Conservation (phyloP, 805 yeast genomes). For the Wickerhamiella bombiphila region DNA sequence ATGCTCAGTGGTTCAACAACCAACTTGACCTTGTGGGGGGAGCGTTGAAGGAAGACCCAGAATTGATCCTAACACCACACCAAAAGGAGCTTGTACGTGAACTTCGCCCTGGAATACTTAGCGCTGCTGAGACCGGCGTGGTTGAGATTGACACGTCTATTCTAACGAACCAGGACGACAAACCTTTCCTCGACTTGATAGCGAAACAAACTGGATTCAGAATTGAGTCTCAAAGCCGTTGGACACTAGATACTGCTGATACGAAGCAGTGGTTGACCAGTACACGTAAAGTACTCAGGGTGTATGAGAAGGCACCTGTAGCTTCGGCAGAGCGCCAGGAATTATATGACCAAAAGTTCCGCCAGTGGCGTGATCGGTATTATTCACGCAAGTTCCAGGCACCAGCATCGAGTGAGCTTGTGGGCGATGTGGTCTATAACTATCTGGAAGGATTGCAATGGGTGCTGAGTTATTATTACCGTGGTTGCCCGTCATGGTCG, state of each 20-base stretch:
- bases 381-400: constrained; percentile 70
- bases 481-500: constrained; percentile 88
- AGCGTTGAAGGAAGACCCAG: constrained; percentile 50
- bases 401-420: constrained; percentile 37
- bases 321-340: constrained; percentile 36
- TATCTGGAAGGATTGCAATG: constrained; percentile 93
- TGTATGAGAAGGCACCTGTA: constrained; percentile 22
- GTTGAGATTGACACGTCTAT: constrained; percentile 4
- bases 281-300: constrained; percentile 25
- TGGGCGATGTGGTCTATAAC: constrained; percentile 55
- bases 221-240: constrained; percentile 30
- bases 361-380: constrained; percentile 72
- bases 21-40: constrained; percentile 39
- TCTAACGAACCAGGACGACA: constrained; percentile 18
- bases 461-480: constrained; percentile 84
- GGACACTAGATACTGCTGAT: constrained; percentile 25
- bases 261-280: constrained; percentile 44
- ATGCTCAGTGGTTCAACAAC: constrained; percentile 82
- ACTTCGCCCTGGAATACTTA: constrained; percentile 34
- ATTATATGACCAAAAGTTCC: constrained; percentile 59
- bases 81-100: constrained; percentile 51
- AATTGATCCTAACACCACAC: constrained; percentile 33
- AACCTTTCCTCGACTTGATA: constrained; percentile 16
- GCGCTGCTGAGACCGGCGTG: constrained; percentile 18
- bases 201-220: constrained; percentile 30